These are phyloP conservation scores for Heracleum sosnowskyi DNA, from an alignment of 129 eudicot genomes.

Conservation along the genomic window DNA sequence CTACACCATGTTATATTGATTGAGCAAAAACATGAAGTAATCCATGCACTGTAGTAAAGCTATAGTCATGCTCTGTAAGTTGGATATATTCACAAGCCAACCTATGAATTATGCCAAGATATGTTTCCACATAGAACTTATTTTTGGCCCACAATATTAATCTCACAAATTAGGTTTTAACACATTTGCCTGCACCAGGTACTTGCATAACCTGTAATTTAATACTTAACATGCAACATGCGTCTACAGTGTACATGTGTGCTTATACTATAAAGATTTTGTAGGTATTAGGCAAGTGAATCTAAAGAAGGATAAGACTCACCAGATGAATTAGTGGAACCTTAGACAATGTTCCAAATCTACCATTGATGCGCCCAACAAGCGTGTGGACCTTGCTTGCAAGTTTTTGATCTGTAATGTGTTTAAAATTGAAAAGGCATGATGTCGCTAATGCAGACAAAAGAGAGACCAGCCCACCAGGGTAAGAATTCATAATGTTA, in stretches of 20 bases:
- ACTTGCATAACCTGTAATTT: neutral
- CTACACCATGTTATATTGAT: neutral
- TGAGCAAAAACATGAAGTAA: neutral
- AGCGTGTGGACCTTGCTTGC: conserved; percentile 92
- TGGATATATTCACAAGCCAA: neutral
- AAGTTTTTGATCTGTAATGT: conserved; percentile 73
- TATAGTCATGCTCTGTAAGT: neutral
- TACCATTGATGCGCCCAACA: conserved; percentile 90
- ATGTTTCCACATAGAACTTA: neutral
- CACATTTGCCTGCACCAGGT: neutral
- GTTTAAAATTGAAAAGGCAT: conserved; percentile 8
- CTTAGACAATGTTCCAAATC: conserved; percentile 64
- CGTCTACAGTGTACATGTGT: neutral
- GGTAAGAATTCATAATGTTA: neutral
- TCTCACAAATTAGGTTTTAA: neutral
- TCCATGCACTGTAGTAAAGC: neutral
- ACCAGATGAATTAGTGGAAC: conserved; percentile 96
- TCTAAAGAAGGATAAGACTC: conserved; percentile 15
- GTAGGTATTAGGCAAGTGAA: neutral
- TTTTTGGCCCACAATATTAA: neutral
- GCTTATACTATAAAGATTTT: neutral
- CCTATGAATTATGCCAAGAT: neutral
- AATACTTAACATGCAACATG: neutral
- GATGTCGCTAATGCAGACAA: neutral
- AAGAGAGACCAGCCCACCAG: neutral